These are phyloP conservation scores for Kockiozyma suomiensis DNA, from an alignment of 805 yeast genomes.

Conservation along the genomic window DNA sequence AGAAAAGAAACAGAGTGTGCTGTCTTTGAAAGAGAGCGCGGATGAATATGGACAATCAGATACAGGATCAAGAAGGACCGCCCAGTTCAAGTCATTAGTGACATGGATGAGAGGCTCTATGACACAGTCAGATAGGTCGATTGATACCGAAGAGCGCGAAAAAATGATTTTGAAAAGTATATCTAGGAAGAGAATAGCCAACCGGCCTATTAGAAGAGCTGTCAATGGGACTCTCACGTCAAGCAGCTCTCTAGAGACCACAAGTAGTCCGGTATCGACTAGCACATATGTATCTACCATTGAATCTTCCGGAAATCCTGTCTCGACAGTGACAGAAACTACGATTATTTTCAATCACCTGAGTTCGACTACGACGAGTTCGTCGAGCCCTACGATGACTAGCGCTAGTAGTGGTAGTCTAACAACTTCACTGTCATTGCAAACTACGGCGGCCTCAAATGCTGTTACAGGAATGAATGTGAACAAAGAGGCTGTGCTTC, in stretches of 20 bases:
- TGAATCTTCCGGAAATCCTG: conserved; percentile 10
- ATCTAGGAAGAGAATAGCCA: background rate
- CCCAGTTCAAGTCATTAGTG: no score
- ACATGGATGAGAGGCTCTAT: no score
- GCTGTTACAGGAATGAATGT: background rate
- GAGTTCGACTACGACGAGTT: background rate
- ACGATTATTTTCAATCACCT: conserved; percentile 8
- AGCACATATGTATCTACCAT: conserved; percentile 7
- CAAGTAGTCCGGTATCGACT: conserved; percentile 12
- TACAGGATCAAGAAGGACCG: no score
- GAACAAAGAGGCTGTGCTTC: background rate
- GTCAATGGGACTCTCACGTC: conserved; percentile 12
- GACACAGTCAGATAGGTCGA: background rate
- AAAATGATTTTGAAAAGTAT: conserved; percentile 1
- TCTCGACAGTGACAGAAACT: conserved; percentile 21
- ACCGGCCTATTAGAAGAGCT: conserved; percentile 8
- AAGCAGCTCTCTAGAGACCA: background rate
- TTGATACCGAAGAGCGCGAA: background rate
- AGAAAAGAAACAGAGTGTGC: no score
- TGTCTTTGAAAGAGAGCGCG: no score
- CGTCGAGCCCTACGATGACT: background rate
- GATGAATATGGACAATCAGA: no score
- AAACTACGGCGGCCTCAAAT: conserved; percentile 15
- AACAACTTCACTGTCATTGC: conserved; percentile 1
- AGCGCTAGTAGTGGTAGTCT: background rate